phyloP scores from a whole-genome alignment of 2,329 filamentous ascomycete species.

The Alternaria rosae region DNA sequence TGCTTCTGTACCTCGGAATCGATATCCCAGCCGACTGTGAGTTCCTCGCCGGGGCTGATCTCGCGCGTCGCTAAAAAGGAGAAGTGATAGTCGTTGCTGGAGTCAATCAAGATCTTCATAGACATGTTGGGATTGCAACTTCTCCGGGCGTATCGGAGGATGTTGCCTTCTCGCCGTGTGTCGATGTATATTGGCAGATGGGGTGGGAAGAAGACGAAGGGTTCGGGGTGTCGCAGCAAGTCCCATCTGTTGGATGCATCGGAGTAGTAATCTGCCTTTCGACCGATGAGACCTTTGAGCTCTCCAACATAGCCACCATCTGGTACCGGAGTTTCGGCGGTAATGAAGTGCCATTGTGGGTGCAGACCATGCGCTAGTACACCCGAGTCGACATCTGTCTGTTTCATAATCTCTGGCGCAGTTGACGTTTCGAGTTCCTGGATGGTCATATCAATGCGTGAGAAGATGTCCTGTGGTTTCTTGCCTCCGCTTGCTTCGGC shows the following conservation, averaged over 20 bases:
- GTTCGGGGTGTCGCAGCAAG: constrained; percentile 58
- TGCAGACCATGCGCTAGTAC: constrained; percentile 62
- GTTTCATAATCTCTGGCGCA: constrained; percentile 60
- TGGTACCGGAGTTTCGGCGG: constrained; percentile 60
- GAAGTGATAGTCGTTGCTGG: constrained; percentile 76
- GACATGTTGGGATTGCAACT: constrained; percentile 92
- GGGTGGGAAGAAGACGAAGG: constrained; percentile 74
- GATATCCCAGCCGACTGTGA: constrained; percentile 69
- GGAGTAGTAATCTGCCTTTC: constrained; percentile 56
- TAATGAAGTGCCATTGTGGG: constrained; percentile 75
- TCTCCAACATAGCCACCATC: constrained; percentile 69
- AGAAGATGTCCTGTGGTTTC: constrained; percentile 73
- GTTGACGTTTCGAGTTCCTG: constrained; percentile 60
- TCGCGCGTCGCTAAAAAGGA: constrained; percentile 86
- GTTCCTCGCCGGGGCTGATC: constrained; percentile 75
- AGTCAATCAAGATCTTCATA: constrained; percentile 84
- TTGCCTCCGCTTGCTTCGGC: constrained; percentile 71
- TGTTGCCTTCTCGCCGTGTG: constrained; percentile 84
- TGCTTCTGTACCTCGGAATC: constrained; percentile 59
- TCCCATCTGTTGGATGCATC: constrained; percentile 58
- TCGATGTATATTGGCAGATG: constrained; percentile 91
- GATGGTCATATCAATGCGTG: constrained; percentile 62
- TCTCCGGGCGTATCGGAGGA: constrained; percentile 85
- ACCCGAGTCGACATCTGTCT: constrained; percentile 60
- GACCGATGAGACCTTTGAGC: constrained; percentile 67